phyloP scores from a whole-genome alignment of 371 early-diverging fungal species.

The Haplosporangium sp. region DNA sequence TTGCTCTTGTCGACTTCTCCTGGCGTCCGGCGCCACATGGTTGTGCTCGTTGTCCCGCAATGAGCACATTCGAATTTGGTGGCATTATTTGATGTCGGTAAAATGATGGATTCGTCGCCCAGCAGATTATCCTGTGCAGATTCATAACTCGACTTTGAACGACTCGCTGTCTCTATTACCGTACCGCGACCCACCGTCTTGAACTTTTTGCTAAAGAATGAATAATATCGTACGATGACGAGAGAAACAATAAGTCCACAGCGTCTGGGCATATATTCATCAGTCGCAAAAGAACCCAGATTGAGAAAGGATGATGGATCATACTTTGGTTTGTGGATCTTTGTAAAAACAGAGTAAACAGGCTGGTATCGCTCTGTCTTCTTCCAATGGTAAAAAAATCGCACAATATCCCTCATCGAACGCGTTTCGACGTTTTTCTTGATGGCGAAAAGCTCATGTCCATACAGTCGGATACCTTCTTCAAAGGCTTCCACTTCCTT shows the following conservation, averaged over 20 bases:
- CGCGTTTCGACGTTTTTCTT: slow-evolving; percentile 68
- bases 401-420: slow-evolving; percentile 72
- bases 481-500: slow-evolving; percentile 74
- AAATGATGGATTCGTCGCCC: slow-evolving; percentile 41
- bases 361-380: slow-evolving; percentile 76
- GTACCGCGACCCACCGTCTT: slow-evolving; percentile 52
- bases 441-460: slow-evolving; percentile 77
- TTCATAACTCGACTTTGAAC: slow-evolving; percentile 19
- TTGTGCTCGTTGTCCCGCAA: slow-evolving; percentile 63
- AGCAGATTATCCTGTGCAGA: slow-evolving; percentile 26
- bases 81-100: slow-evolving; percentile 32
- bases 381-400: slow-evolving; percentile 80
- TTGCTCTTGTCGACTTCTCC: slow-evolving; percentile 64
- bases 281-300: background rate
- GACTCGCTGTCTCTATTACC: slow-evolving; percentile 29
- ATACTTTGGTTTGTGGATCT: slow-evolving; percentile 74
- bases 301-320: background rate
- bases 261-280: background rate
- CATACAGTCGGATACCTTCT: slow-evolving; percentile 72
- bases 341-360: slow-evolving; percentile 78
- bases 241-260: background rate
- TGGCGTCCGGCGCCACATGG: slow-evolving; percentile 64
- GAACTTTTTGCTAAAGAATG: slow-evolving; percentile 59
- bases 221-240: background rate
- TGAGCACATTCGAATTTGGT: slow-evolving; percentile 64